phyloP scores from a whole-genome alignment of 805 yeast genomes.

The Metschnikowia rubicola region DNA sequence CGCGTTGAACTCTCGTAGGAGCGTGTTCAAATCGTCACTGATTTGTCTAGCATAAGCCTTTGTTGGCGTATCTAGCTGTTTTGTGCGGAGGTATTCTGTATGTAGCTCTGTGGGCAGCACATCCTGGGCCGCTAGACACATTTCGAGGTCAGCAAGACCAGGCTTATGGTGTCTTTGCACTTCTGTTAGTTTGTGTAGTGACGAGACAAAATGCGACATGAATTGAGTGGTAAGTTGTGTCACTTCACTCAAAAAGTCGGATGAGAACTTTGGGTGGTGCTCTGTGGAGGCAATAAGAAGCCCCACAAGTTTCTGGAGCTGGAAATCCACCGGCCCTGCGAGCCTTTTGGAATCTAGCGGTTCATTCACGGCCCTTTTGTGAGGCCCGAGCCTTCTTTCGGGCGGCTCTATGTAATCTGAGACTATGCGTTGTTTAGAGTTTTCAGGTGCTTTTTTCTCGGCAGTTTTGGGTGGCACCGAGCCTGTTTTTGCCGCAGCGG shows the following conservation, averaged over 20 bases:
- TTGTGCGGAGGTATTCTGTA: constrained; percentile 26
- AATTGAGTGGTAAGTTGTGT: constrained; percentile 29
- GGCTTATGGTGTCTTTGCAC: constrained; percentile 60
- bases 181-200: constrained; percentile 50
- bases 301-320: constrained; percentile 28
- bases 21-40: constrained; percentile 5
- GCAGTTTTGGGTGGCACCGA: not conserved
- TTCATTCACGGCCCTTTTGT: not conserved
- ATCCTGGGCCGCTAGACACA: constrained; percentile 43
- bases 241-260: constrained; percentile 28
- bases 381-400: constrained; percentile 8
- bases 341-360: not conserved
- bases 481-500: not conserved
- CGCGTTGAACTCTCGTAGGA: constrained; percentile 16
- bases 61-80: constrained; percentile 1
- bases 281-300: constrained; percentile 20
- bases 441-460: not conserved
- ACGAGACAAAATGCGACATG: constrained; percentile 34
- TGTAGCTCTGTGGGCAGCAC: constrained; percentile 40
- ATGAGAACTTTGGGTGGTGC: constrained; percentile 20
- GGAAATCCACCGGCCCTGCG: constrained; percentile 24
- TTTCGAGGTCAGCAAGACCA: constrained; percentile 47
- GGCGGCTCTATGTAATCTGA: constrained; percentile 13
- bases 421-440: not conserved
- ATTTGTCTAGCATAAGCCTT: constrained; percentile 7